A percentile compares a stretch with the other conserved stretches of the same genome.
Evolutionary conservation across 2,329 filamentous ascomycete species (phyloP).

Genomic region (Aspergillus cejpii): DNA sequence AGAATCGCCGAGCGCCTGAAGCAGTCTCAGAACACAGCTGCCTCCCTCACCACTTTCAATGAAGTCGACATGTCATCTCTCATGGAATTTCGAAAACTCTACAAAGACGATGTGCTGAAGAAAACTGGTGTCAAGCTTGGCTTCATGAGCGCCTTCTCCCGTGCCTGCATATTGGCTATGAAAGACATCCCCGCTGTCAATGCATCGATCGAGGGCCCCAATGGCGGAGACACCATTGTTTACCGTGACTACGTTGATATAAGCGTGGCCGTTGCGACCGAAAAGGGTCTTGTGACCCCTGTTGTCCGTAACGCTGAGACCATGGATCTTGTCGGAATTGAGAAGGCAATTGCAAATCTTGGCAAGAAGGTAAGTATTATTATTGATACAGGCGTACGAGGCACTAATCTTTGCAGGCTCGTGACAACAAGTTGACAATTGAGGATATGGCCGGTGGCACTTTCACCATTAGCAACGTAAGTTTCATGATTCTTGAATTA

Average conservation of each 20-base stretch:
- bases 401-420: conserved; percentile 53
- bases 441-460: conserved; percentile 99
- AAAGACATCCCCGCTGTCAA: conserved; percentile 91
- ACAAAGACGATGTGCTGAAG: conserved; percentile 95
- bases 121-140: conserved; percentile 95
- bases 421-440: conserved; percentile 93
- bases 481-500: conserved; percentile 12
- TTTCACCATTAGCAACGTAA: conserved; percentile 89
- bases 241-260: conserved; percentile 98
- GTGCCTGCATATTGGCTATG: conserved; percentile 85
- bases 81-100: conserved; percentile 94
- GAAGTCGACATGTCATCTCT: conserved; percentile 98
- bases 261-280: conserved; percentile 91
- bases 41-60: conserved; percentile 96
- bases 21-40: conserved; percentile 97
- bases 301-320: conserved; percentile 90
- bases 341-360: conserved; percentile 83
- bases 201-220: conserved; percentile 91
- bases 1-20: conserved; percentile 96
- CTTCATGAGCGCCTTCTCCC: conserved; percentile 98
- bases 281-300: conserved; percentile 94
- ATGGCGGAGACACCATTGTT: conserved; percentile 93
- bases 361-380: conserved; percentile 71
- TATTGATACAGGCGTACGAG: conserved; percentile 5
- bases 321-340: conserved; percentile 81